Evolutionary conservation across 805 yeast genomes (phyloP), one percentile per base, ranked within the genome.

Genomic region (Blastobotrys chiropterorum): DNA sequence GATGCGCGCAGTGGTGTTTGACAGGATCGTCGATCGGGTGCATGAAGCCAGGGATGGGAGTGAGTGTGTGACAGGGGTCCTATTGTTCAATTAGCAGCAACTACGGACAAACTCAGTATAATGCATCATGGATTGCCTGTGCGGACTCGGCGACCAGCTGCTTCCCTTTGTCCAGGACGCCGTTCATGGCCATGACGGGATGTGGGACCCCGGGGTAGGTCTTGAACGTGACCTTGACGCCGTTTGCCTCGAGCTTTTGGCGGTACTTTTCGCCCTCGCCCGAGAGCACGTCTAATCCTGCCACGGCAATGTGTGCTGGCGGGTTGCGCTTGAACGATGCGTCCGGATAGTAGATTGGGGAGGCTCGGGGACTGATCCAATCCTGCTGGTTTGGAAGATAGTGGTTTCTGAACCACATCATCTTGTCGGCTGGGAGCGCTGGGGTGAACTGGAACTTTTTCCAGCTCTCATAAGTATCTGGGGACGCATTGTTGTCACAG

Each of bases 111-210:
- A 31, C 8, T 14, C 14, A 31, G 13, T 39, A 16, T 15, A 39
- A 39, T 39, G 42, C 42, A 39, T n/a, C 13, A n/a, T 39, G 16
- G 7, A 39, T 15, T 15, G 42, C 42, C 16, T 39, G 16, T n/a
- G 19, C 16, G 19, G 11, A 39, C 7, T 43, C 46, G 46, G 30
- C 5, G 19, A 43, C 46, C 14, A 43, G 34, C 34, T 43, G 16
- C 13, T 7, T 34, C 14, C 57, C 60, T 39, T 55, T 55, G 30
- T 51, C 47, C 42, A 73, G 60, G 6, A 66, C 65, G 14, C 62
- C 73, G 53, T 73, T 72, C 78, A 76, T 74, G 21, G 70, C 77
- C 77, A 74, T 72, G 3, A 70, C 73, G 14, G 77, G 67, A 59
- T 76, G 80, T 17, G 79, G 79, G 45, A 72, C 67, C 3, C 78